These are phyloP conservation scores for Solanum lycopersicoides DNA, from an alignment of 257 asterid genomes.

Conservation along the genomic window DNA sequence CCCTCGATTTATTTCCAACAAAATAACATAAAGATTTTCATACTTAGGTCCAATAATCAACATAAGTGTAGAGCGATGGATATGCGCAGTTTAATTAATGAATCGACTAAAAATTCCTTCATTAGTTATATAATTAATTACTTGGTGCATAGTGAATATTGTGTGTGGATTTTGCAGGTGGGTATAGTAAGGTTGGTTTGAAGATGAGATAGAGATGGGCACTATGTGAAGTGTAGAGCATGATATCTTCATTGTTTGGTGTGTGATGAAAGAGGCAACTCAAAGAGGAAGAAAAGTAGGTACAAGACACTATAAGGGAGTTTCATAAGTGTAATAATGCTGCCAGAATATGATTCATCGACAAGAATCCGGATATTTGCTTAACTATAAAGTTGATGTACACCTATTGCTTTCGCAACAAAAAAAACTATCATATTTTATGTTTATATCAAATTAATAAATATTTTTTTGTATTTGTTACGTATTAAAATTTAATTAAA, in stretches of 20 bases:
- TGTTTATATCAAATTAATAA: neutral
- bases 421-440: fast-evolving
- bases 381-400: slow-evolving; percentile 45
- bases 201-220: slow-evolving; percentile 28
- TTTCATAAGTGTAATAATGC: slow-evolving; percentile 30
- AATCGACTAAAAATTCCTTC: neutral
- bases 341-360: slow-evolving; percentile 35
- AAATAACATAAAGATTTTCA: neutral
- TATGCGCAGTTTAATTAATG: neutral
- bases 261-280: slow-evolving; percentile 14
- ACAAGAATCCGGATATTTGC: slow-evolving; percentile 41
- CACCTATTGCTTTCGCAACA: neutral
- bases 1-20: neutral
- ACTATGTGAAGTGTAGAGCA: slow-evolving; percentile 6
- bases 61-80: neutral
- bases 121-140: neutral
- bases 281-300: slow-evolving; percentile 18
- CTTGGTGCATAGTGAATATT: neutral
- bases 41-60: neutral
- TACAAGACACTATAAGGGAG: slow-evolving; percentile 27
- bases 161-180: neutral
- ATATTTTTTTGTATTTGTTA: neutral
- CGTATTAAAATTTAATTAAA: too few relatives aligned
- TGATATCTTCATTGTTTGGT: slow-evolving; percentile 14
- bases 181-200: slow-evolving; percentile 17